Conservation (phyloP, 2,329 filamentous ascomycete species). For the Cladosporium oxysporum region DNA sequence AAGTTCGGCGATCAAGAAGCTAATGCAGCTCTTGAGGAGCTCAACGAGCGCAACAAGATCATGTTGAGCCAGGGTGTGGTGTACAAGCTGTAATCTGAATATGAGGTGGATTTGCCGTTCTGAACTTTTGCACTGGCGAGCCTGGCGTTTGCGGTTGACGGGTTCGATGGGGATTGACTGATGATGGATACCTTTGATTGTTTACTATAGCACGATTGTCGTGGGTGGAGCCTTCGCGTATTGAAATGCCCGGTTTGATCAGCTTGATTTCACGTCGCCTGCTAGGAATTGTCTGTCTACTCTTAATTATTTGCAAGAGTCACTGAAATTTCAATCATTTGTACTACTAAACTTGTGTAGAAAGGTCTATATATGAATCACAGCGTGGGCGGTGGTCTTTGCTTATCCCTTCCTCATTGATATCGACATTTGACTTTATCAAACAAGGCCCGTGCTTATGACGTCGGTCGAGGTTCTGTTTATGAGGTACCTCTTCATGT, state of each 20-base stretch:
- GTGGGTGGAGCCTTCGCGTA: neutral
- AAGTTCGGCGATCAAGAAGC: slow-evolving; percentile 73
- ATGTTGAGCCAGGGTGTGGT: slow-evolving; percentile 64
- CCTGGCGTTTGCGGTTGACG: neutral
- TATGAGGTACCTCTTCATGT: neutral
- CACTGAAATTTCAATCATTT: too few species aligned
- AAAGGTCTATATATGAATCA: neutral
- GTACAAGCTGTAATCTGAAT: slow-evolving; percentile 47
- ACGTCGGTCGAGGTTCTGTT: slow-evolving; percentile 6
- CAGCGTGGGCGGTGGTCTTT: neutral
- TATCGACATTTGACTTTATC: neutral
- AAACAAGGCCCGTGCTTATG: slow-evolving; percentile 10
- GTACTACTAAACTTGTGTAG: neutral
- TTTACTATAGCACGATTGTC: neutral
- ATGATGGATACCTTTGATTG: slow-evolving; percentile 6
- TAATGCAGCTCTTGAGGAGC: slow-evolving; percentile 71
- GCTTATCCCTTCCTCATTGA: neutral
- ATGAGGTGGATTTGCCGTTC: neutral
- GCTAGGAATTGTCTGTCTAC: neutral
- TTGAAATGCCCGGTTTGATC: neutral
- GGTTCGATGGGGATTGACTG: neutral
- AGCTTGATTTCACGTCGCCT: neutral
- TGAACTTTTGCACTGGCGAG: neutral
- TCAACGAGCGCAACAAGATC: slow-evolving; percentile 84
- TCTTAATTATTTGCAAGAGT: neutral